Evolutionary conservation across 1,284 basidiomycete species (phyloP).

Genomic region (Ustilago trichophora): DNA sequence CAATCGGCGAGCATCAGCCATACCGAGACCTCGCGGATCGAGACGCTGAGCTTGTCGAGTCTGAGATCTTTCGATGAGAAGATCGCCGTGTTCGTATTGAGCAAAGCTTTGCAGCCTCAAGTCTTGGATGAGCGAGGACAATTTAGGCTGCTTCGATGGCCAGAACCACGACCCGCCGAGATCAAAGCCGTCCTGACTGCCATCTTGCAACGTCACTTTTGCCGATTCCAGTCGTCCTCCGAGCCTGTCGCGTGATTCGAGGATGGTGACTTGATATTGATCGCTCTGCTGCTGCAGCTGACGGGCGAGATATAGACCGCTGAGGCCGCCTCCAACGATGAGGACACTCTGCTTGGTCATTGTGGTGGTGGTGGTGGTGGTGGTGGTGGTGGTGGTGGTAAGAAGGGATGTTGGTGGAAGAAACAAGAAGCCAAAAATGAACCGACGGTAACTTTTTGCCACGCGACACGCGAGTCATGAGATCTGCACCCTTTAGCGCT

Average conservation of each 20-base stretch:
- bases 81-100: not conserved
- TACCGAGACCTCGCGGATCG: not conserved
- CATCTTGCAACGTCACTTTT: too few species aligned
- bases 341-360: too few species aligned
- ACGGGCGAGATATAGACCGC: constrained; percentile 1
- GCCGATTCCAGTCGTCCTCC: not conserved
- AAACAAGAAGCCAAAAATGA: too few species aligned
- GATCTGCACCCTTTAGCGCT: too few species aligned
- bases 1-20: not conserved
- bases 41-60: not conserved
- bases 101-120: not conserved
- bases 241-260: not conserved
- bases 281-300: not conserved
- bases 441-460: too few species aligned
- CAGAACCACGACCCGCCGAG: constrained; percentile 1
- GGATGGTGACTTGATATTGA: not conserved
- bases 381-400: too few species aligned
- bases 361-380: too few species aligned
- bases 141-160: not conserved
- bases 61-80: not conserved
- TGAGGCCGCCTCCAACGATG: not conserved
- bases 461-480: too few species aligned
- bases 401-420: too few species aligned
- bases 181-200: not conserved
- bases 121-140: not conserved